phyloP scores from a whole-genome alignment of 306 rosid genomes.

The Alnus rubra region DNA sequence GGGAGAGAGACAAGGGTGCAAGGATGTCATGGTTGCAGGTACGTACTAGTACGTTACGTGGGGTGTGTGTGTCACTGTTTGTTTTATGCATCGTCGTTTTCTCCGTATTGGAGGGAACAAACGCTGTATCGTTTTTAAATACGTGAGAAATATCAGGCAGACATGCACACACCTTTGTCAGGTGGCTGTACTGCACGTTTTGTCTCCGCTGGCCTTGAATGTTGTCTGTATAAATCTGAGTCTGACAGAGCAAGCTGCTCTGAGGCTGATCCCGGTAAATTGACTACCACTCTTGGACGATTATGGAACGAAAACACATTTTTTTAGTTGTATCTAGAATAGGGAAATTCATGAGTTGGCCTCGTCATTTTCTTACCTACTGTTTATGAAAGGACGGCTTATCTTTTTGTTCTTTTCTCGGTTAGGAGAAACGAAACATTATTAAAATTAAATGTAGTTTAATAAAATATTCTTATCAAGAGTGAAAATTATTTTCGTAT shows the following conservation, averaged over 20 bases:
- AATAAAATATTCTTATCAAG: no score
- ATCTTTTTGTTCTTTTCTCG: no score
- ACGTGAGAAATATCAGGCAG: constrained; percentile 7
- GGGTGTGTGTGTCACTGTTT: background rate
- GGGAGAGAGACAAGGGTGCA: constrained; percentile 31
- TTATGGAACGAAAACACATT: background rate
- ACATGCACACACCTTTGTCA: constrained; percentile 6
- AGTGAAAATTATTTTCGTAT: no score
- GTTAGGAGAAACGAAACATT: no score
- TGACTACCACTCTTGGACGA: background rate
- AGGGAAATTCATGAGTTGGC: no score
- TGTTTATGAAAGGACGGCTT: no score
- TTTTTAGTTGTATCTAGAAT: no score
- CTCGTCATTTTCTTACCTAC: background rate
- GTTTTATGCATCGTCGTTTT: constrained; percentile 21
- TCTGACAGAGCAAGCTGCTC: background rate
- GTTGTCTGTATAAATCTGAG: background rate
- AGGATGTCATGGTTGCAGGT: constrained; percentile 35
- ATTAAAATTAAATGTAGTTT: no score
- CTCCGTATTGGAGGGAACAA: constrained; percentile 15
- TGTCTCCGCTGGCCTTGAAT: constrained; percentile 16
- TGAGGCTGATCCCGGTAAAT: background rate
- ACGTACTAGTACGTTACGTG: background rate
- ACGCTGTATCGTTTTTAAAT: constrained; percentile 29
- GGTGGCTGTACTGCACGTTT: constrained; percentile 25